Base-by-base conservation (phyloP, 2,329 filamentous ascomycete genomes). In the Cladophialophora exuberans region DNA sequence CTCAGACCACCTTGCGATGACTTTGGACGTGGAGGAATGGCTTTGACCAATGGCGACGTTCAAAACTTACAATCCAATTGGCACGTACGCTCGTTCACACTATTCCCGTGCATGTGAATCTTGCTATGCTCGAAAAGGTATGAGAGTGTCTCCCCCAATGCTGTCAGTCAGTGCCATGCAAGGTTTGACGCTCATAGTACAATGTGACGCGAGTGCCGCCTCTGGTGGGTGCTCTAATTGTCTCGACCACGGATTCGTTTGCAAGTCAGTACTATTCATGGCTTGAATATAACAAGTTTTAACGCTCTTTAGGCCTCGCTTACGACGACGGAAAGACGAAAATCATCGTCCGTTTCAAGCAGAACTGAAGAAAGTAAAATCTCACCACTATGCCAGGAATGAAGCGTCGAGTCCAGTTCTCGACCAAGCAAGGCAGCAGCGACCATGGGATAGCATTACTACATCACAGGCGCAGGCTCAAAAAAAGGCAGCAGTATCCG, bases 61-160 rank as follows among this genome's bases (percentile, higher is more conserved):
- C 46, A 48, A 56, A 39, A 33, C 17, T 20, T 56, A 45, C 22
- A 28, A 56, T n/a, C 52, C 52, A 15, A 18, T 10, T 13, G 42
- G 35, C 18, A 36, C 31, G 25, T 20, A 20, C 36, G 13, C 44
- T 47, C 45, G 33, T n/a, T 9, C 28, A 10, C 52, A 50, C 28
- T 45, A 42, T 17, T 17, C 52, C 22, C 48, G 38, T 17, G 52
- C 52, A 6, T 56, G 52, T 18, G 46, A 56, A 28, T 36, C 46
- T 7, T 56, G 52, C 17, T 56, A 56, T 31, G 46, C 38, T 23
- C 26, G 35, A 26, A 56, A 56, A 39, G 52, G 44, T 36, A 36
- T 5, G 17, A 36, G 31, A n/a, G 18, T 11, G 13, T 25, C 15
- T 11, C 13, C 13, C 20, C n/a, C 25, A 20, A 22, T 7, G 5